Conservation (phyloP, 2,329 filamentous ascomycete species). For the Diaporthe vexans region DNA sequence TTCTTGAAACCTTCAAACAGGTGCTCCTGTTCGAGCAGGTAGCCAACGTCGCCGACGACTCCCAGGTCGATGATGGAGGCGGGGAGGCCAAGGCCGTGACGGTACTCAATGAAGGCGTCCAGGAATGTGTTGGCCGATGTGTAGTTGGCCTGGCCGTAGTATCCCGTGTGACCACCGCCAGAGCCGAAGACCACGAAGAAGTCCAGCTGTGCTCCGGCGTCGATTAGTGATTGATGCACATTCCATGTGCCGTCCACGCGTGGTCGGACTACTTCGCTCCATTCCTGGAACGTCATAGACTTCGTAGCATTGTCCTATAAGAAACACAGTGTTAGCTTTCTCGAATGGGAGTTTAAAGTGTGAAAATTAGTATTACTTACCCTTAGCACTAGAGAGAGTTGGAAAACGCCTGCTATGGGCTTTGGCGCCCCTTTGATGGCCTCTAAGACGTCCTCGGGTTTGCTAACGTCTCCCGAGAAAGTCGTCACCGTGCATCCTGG, state of each 20-base stretch:
- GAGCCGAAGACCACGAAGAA: conserved; percentile 51
- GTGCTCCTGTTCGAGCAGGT: neutral
- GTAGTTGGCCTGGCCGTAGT: conserved; percentile 50
- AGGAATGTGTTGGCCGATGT: conserved; percentile 53
- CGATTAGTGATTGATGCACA: conserved; percentile 49
- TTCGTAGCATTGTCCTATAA: neutral
- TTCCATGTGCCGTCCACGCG: conserved; percentile 46
- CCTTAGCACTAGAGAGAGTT: neutral
- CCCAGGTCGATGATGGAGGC: conserved; percentile 44
- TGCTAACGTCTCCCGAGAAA: neutral
- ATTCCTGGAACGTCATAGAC: neutral
- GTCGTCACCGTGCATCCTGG: neutral
- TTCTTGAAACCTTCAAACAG: neutral
- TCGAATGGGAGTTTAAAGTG: neutral
- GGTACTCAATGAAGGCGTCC: conserved; percentile 51
- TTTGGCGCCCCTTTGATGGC: neutral
- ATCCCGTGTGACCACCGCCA: neutral
- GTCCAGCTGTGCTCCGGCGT: conserved; percentile 46
- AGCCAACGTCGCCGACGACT: neutral
- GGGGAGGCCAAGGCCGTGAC: conserved; percentile 48
- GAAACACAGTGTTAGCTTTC: neutral
- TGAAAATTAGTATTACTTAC: neutral
- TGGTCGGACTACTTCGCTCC: neutral
- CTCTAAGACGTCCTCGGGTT: neutral
- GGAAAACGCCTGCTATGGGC: neutral